Base-by-base conservation (phyloP, 1,139 yeast species). In the Zygotorulaspora mrakii region DNA sequence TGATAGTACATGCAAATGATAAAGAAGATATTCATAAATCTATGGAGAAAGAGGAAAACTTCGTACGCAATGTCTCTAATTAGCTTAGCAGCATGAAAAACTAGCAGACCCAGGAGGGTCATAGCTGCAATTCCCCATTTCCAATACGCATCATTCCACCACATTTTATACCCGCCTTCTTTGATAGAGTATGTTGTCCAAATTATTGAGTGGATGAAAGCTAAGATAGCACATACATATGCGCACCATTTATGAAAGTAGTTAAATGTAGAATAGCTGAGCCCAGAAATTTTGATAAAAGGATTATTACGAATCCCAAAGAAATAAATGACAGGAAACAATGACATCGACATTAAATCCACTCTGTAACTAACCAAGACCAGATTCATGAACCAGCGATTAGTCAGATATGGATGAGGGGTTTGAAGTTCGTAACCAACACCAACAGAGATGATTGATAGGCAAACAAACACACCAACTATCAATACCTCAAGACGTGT, bases 291-390 rank as follows among this genome's bases (percentile, higher is more conserved):
- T 57, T 67, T 65, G 46, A 71, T 71, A 57, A 77, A 66, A 36
- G 78, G 76, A 52, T 77, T 77, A 52, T 77, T 77, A 62, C 83
- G 70, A 27, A 79, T 78, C 9, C 81, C 76, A 57, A 77, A 76
- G 42, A 77, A 61, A 42, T 74, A 69, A 17, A 75, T 59, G n/a
- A 71, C 57, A 2, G 84, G 83, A 41, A 76, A 67, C 34, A 76
- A 47, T 40, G 73, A 74, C 31, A 74, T 59, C 2, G 73, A 61
- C 56, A 75, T 61, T 11, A 75, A 48, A 35, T 76, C 82, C 1
- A 77, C 65, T 61, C 85, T 70, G 54, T 76, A 79, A 32, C 75
- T 76, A 31, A 78, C 65, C 48, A 76, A 69, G 33, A 58, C 65
- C 38, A 66, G 36, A 7, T 61, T 56, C 42, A 71, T 58, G 40